phyloP scores from a whole-genome alignment of 75 land plant genomes.

The Azolla pinnata region DNA sequence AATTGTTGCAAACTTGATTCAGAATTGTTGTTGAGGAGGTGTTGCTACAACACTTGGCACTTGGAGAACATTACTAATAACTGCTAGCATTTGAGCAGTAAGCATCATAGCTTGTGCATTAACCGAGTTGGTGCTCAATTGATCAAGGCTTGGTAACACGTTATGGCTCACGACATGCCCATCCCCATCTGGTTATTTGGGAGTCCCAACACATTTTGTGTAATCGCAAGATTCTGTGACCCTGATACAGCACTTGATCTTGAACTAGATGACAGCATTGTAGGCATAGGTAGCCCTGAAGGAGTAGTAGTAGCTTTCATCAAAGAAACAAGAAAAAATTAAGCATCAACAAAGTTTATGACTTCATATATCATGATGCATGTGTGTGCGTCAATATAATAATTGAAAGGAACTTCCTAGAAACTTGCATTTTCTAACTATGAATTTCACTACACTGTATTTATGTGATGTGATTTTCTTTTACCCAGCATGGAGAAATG shows the following conservation, averaged over 20 bases:
- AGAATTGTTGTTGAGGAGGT: slow-evolving; percentile 43
- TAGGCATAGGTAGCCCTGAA: slow-evolving; percentile 50
- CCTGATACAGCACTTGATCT: background rate
- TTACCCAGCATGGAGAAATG: no score
- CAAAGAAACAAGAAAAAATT: no score
- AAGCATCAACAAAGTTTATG: no score
- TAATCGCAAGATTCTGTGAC: background rate
- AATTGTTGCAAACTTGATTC: slow-evolving; percentile 13
- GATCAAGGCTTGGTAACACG: slow-evolving; percentile 31
- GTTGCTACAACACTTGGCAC: slow-evolving; percentile 37
- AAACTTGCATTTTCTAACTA: no score
- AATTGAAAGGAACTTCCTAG: background rate
- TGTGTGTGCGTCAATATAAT: no score
- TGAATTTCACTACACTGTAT: no score
- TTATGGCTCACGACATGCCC: slow-evolving; percentile 37
- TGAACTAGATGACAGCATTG: slow-evolving; percentile 48
- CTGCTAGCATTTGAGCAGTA: slow-evolving; percentile 52
- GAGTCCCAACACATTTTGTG: slow-evolving; percentile 12
- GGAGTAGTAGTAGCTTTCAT: slow-evolving; percentile 44
- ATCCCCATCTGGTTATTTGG: slow-evolving; percentile 14
- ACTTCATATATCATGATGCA: no score
- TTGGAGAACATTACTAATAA: slow-evolving; percentile 33
- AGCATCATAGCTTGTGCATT: slow-evolving; percentile 67
- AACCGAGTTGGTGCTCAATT: slow-evolving; percentile 38
- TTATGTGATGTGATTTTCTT: no score